Percentiles rank a stretch among this genome's conserved stretches.
Conservation (phyloP, 768 basidiomycete species). For the Suillus americanus region DNA sequence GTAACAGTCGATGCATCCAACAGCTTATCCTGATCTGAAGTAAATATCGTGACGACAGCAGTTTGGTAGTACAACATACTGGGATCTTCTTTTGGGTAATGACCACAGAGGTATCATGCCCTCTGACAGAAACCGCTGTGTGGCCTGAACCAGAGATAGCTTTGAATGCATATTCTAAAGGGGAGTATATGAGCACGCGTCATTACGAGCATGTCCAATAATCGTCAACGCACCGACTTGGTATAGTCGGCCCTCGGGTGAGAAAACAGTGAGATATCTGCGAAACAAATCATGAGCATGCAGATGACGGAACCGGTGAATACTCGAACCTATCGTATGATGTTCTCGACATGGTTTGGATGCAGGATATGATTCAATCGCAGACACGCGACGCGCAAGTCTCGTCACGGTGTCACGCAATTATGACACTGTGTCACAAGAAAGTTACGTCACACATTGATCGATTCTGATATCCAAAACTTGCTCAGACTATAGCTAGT, state of each 20-base stretch:
- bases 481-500: no score
- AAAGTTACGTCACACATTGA: constrained; percentile 5
- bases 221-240: constrained; percentile 81
- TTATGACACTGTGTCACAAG: constrained; percentile 32
- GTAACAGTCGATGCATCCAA: constrained; percentile 93
- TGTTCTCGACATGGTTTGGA: constrained; percentile 79
- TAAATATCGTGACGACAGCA: constrained; percentile 5
- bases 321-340: constrained; percentile 80
- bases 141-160: constrained; percentile 97
- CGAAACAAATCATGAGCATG: background rate
- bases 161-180: constrained; percentile 97
- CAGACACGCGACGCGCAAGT: constrained; percentile 63
- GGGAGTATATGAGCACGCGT: constrained; percentile 13
- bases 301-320: background rate
- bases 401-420: constrained; percentile 39
- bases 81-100: constrained; percentile 99
- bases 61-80: constrained; percentile 48
- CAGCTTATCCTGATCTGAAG: constrained; percentile 79
- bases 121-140: constrained; percentile 89
- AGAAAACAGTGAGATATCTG: constrained; percentile 96
- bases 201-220: background rate
- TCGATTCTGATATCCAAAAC: background rate
- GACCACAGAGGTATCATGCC: constrained; percentile 92
- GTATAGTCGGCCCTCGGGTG: constrained; percentile 94
- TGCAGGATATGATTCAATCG: constrained; percentile 20